Evolutionary conservation across 352 stramenopile genomes (phyloP).

Genomic region (Phytophthora pinifolia): DNA sequence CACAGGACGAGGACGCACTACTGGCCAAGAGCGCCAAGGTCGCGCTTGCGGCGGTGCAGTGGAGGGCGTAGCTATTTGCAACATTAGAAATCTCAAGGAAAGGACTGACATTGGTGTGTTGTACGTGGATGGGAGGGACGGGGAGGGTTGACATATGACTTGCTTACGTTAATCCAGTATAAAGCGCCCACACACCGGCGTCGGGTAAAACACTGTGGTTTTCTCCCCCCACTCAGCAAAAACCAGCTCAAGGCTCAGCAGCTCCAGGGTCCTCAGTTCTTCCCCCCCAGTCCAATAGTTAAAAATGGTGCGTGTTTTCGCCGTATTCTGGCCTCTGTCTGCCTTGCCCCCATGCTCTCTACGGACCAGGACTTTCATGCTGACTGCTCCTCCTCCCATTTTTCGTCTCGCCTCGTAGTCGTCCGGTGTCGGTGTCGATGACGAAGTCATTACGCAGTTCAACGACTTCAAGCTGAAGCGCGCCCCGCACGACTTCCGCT

Average conservation of each 20-base stretch:
- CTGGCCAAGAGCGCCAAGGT: constrained; percentile 57
- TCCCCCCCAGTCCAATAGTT: constrained; percentile 17
- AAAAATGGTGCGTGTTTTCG: constrained; percentile 26
- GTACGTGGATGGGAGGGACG: constrained; percentile 18
- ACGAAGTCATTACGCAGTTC: constrained; percentile 93
- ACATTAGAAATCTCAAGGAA: constrained; percentile 10
- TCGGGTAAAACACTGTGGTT: neutral
- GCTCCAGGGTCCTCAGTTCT: constrained; percentile 10
- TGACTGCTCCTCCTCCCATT: constrained; percentile 9
- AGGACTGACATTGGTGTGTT: constrained; percentile 15
- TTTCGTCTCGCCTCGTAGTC: constrained; percentile 49
- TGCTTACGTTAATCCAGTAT: constrained; percentile 30
- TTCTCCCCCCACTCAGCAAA: constrained; percentile 36
- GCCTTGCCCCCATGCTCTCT: neutral
- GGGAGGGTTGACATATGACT: constrained; percentile 25
- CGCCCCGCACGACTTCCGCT: constrained; percentile 91
- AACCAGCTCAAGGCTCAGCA: constrained; percentile 26
- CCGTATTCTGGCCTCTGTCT: neutral
- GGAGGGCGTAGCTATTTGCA: constrained; percentile 37
- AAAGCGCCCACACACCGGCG: neutral
- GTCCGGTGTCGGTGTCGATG: constrained; percentile 92
- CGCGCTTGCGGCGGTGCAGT: constrained; percentile 61
- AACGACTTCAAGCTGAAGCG: constrained; percentile 96
- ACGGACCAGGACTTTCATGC: neutral
- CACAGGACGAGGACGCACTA: constrained; percentile 45